Evolutionary conservation across 106 monocot genomes (phyloP), one percentile per base, ranked within the genome.

Genomic region (Dioscorea alata): DNA sequence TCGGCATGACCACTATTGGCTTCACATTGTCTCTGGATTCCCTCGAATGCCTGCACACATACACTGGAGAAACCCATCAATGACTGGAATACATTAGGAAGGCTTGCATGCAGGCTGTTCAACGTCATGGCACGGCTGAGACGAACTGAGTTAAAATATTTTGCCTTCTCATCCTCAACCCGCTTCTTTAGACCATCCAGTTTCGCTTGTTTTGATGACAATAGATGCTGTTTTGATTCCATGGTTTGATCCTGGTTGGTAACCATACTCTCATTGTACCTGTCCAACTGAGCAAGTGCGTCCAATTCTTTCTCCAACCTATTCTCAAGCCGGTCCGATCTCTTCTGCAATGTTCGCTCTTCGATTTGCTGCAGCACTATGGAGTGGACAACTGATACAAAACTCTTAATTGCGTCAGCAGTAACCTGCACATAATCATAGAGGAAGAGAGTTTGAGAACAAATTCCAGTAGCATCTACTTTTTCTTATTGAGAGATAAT

Each of bases 71-170:
- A 96, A n/a, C 79, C 82, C 61, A 69, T 82, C 50, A 96, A 73
- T n/a, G 91, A 86, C 69, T 86, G 91, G 73, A 96, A 96, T 19
- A 96, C 83, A 76, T 88, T 91, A 4, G 95, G 95, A 32, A 96
- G 88, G 71, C 91, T 74, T 0, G 80, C 82, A 57, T 88, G 85
- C 42, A 96, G 71, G 65, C 82, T 84, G 82, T 91, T 86, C 53
- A 80, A 35, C 4, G 76, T 86, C 88, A 96, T 96, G 42, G 90
- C 72, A 63, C 84, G 69, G 75, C 86, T 96, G n/a, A 59, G 60
- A 49, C 81, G 48, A 31, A 96, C 71, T 10, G 91, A 83, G 48
- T 70, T 86, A 15, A 80, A 50, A 69, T 88, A 89, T 71, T 73
- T 88, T 12, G 74, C 23, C 54, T 80, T 91, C 71, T 91, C 95